Base-by-base conservation (phyloP, 1,284 basidiomycete species). In the Dichomitus squalens region DNA sequence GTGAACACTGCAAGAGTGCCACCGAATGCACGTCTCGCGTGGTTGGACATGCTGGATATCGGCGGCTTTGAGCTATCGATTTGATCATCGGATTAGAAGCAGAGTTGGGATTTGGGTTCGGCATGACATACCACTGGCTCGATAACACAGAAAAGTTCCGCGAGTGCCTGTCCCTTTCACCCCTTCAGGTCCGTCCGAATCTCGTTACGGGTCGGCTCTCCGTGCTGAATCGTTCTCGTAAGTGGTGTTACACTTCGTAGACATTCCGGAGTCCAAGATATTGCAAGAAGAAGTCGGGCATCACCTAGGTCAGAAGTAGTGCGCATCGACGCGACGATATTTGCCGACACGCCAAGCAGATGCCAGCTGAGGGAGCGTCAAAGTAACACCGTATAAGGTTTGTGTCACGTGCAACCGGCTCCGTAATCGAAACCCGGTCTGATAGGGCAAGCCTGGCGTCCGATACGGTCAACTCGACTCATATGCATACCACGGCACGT, bases 101-200 rank as follows among this genome's bases (percentile, higher is more conserved):
- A 27, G 23, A n/a, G 53, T 12, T 31, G 34, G 23, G 21, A 14
- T 11, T 21, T 12, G 58, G 52, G 41, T n/a, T 29, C 25, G 34
- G 46, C n/a, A 52, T 57, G 58, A 59, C 58, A 55, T 58, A 59
- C 61, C 58, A 23, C 35, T 40, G 43, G 11, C 38, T 20, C 49
- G 54, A 55, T 50, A 51, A 44, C 57, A 46, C 7, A 33, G 9
- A 56, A 33, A 59, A 47, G 53, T 53, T 58, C 56, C 61, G 53
- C 49, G 53, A 59, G 58, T 63, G 58, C 61, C 58, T 63, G 61
- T 33, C 50, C 61, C 61, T 63, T 50, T 49, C 47, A 53, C 44
- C 52, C 40, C 18, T 27, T 38, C 54, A 53, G 58, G 52, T 53
- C 21, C 27, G 43, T 11, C 46, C 40, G 31, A 43, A 39, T 34